Evolutionary conservation across 2,329 filamentous ascomycete species (phyloP), one percentile per base, ranked within the genome.

Genomic region (Cladosporium oxysporum): DNA sequence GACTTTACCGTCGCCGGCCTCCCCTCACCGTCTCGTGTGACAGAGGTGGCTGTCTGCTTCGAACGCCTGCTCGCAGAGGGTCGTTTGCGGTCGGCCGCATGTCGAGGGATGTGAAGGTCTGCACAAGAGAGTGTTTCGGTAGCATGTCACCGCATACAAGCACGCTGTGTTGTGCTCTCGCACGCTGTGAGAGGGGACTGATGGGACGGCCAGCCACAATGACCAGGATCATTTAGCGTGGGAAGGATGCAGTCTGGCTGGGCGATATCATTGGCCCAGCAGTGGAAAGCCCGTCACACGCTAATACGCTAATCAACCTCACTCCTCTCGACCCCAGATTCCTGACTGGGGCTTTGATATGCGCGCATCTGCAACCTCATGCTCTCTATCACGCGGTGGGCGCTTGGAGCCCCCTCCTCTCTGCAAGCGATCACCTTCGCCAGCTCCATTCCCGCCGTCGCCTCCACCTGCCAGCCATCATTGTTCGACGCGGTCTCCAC

Each of bases 171-270:
- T 59, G 57, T 59, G 35, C 33, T 59, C 57, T 59, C 29, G 37
- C 57, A 26, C 33, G 23, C 16, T 41, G 33, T 47, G 57, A 47
- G 55, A 41, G 41, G 57, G 12, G 35, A 57, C 57, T 26, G 26
- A n/a, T 47, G 37, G 35, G 37, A 23, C 33, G 6, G 61, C 26
- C 61, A 63, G 61, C 61, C 61, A 63, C 61, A 44, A 26, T 37
- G 18, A 47, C 61, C n/a, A 55, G 61, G 50, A 55, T 63, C 23
- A 63, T 63, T 59, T 63, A 63, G 61, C 61, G 61, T 57, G 10
- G 50, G 16, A 55, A 63, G 61, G 50, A 31, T 63, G 33, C 50
- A 44, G 50, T 47, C 61, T 28, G 61, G 7, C 3, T 59, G 5
- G 23, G 6, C 26, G 12, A 33, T 35, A 1, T 37, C 35, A 63